Evolutionary conservation across 73 alveolate genomes (phyloP).

Genomic region (Blepharisma japonicum): DNA sequence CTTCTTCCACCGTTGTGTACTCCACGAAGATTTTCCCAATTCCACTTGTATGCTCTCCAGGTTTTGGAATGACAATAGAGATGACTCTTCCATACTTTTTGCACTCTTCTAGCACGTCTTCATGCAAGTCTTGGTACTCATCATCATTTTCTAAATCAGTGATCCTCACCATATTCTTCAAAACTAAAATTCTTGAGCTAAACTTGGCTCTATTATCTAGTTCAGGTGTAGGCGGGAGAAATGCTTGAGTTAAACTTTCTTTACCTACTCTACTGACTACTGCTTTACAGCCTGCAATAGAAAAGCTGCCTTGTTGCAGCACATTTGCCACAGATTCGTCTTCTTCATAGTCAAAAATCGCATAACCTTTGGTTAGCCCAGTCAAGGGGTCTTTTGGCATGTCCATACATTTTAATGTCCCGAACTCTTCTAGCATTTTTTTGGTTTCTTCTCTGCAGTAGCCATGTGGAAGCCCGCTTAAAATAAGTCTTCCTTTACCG

Average conservation of each 20-base stretch:
- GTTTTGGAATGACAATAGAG: slow-evolving; percentile 81
- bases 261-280: slow-evolving; percentile 17
- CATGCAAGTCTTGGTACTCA: slow-evolving; percentile 73
- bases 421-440: slow-evolving; percentile 39
- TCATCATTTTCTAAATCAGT: slow-evolving; percentile 65
- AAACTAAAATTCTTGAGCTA: slow-evolving; percentile 74
- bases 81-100: slow-evolving; percentile 69
- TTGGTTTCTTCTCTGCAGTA: slow-evolving; percentile 36
- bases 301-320: not conserved
- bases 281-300: slow-evolving; percentile 5
- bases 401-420: slow-evolving; percentile 46
- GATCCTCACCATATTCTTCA: slow-evolving; percentile 68
- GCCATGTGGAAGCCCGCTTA: slow-evolving; percentile 48
- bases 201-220: slow-evolving; percentile 30
- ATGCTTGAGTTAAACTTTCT: slow-evolving; percentile 25
- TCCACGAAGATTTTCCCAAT: slow-evolving; percentile 31
- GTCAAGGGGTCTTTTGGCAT: slow-evolving; percentile 50
- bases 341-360: slow-evolving; percentile 27
- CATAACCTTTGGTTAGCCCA: slow-evolving; percentile 37
- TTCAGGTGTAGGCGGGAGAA: slow-evolving; percentile 29
- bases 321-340: slow-evolving; percentile 23
- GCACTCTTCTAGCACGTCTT: slow-evolving; percentile 82
- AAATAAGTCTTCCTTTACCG: slow-evolving; percentile 36
- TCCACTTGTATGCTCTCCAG: slow-evolving; percentile 40
- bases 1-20: slow-evolving; percentile 19